Conservation (phyloP, 208 protist genomes). For the Angomonas ambiguus region DNA sequence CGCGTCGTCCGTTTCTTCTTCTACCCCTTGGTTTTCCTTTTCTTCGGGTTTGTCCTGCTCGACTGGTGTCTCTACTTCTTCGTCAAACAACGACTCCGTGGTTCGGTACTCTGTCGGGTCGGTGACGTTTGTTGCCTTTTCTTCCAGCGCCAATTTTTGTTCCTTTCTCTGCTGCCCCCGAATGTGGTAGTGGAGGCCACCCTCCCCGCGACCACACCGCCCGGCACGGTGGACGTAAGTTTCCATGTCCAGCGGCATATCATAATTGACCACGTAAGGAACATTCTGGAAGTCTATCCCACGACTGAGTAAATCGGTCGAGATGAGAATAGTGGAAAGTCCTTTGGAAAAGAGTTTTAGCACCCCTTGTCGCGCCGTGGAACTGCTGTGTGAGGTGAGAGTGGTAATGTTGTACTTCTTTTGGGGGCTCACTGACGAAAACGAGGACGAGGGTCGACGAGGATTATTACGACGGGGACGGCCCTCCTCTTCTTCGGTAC, state of each 20-base stretch:
- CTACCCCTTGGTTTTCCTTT: background rate
- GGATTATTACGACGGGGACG: no score
- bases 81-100: no score
- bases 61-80: no score
- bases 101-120: no score
- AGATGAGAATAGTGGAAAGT: conserved; percentile 92
- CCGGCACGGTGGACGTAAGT: conserved; percentile 97
- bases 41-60: no score
- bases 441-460: no score
- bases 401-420: background rate
- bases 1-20: background rate
- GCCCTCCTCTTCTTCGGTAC: background rate
- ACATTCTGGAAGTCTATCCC: conserved; percentile 96
- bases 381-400: conserved; percentile 58
- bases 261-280: conserved; percentile 97
- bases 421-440: background rate
- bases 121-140: background rate
- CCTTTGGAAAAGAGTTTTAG: conserved; percentile 93
- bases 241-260: conserved; percentile 94
- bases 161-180: no score
- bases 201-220: conserved; percentile 89
- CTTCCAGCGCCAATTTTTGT: background rate
- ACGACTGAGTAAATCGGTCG: conserved; percentile 97
- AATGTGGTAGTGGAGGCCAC: background rate
- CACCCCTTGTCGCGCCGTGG: conserved; percentile 43